Base-by-base conservation (phyloP, 192 early-diverging fungal genomes). In the Mortierella hygrophila region DNA sequence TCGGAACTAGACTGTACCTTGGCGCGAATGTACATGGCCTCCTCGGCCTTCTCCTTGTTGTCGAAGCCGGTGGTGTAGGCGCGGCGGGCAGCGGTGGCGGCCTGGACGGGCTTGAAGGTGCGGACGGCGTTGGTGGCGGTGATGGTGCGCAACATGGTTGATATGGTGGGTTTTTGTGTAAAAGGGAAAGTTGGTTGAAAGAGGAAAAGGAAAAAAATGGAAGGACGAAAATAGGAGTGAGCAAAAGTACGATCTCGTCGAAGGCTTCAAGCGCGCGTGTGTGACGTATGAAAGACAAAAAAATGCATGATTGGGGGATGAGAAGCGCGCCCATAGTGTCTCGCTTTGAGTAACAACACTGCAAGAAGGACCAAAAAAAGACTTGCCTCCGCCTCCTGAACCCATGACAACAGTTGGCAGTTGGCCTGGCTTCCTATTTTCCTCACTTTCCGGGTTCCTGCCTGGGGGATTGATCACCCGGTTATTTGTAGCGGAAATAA, bases 71-170 rank as follows among this genome's bases (percentile, higher is more conserved):
- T 77, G 44, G 49, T 49, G 79, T 80, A 86, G 72, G 26, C 54
- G 72, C 79, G 79, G 37, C 83, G 83, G 55, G 78, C 74, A 60
- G 81, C 63, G 26, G 75, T 71, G 42, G 84, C 52, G 79, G 81
- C 79, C 76, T 86, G 84, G 75, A 78, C 84, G 68, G 84, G 84
- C 79, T 81, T 86, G 84, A 86, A 81, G 72, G 77, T 68, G 35
- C 84, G 84, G 79, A 86, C 71, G 57, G 84, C 79, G 42, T 76
- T 21, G 79, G 72, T 74, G 42, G 84, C 70, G 75, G 84, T 86
- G 60, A 65, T 65, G 79, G 84, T 78, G 68, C 84, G 84, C 74
- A 86, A 77, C 84, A 86, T 86, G 79, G 35, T 72, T 82, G 70
- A 73, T 63, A 71, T 55, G 29, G 52, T 52, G 60, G 35, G 29